Percentiles rank a stretch among this genome's conserved stretches.
Conservation (phyloP, 305 asterid genomes). For the Nicotiana rustica region DNA sequence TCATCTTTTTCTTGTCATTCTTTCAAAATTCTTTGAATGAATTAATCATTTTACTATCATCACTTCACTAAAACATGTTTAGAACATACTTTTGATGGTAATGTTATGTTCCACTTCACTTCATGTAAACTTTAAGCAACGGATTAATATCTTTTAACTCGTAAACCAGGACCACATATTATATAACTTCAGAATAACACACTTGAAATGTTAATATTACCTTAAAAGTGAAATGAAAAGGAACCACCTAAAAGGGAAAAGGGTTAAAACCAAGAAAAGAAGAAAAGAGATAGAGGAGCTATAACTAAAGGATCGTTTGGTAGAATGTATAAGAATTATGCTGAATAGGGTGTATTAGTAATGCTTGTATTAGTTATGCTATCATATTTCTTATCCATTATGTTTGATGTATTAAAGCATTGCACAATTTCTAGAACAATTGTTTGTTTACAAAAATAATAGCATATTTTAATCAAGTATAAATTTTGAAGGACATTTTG, state of each 20-base stretch:
- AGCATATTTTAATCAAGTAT: too few species aligned
- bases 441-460: too few species aligned
- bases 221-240: neutral
- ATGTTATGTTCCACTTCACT: conserved; percentile 9
- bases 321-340: too few species aligned
- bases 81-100: neutral
- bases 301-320: too few species aligned
- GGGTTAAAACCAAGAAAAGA: neutral
- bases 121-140: neutral
- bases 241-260: neutral
- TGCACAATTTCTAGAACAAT: too few species aligned
- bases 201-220: neutral
- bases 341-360: too few species aligned
- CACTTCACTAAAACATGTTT: neutral
- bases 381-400: too few species aligned
- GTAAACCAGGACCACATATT: too few species aligned
- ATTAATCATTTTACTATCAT: neutral
- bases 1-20: neutral
- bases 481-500: too few species aligned
- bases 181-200: neutral
- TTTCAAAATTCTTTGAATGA: neutral
- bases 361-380: too few species aligned
- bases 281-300: neutral
- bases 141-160: neutral
- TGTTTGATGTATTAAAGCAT: too few species aligned